These are phyloP conservation scores for Leishmania gerbilli DNA, from an alignment of 208 protist species.

Conservation along the genomic window DNA sequence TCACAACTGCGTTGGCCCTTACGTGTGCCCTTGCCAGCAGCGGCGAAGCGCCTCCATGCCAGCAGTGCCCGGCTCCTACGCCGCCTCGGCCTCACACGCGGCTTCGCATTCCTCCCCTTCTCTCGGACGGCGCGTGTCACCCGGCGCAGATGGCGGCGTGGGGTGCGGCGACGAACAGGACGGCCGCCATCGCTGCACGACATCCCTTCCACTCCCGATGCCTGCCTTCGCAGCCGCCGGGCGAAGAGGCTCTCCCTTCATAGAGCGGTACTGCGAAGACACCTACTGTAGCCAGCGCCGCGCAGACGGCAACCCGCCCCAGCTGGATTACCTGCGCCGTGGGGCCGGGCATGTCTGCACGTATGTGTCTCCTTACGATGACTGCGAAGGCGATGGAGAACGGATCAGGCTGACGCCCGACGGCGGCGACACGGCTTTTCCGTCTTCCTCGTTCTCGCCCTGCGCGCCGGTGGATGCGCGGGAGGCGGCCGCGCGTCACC, in stretches of 20 bases:
- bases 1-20: not conserved
- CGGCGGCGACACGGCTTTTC: not conserved
- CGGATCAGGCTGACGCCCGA: not conserved
- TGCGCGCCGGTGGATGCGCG: not conserved
- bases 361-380: not conserved
- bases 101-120: not conserved
- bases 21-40: slow-evolving; percentile 17
- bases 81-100: not conserved
- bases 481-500: not conserved
- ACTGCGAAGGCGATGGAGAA: not conserved
- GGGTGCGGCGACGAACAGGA: not conserved
- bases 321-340: slow-evolving; percentile 16
- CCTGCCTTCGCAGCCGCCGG: not conserved
- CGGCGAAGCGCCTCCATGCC: slow-evolving; percentile 9
- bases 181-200: not conserved
- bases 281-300: slow-evolving; percentile 36
- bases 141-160: not conserved
- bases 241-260: not conserved
- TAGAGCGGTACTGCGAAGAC: slow-evolving; percentile 15
- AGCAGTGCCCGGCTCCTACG: not conserved
- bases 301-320: not conserved
- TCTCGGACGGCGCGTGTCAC: not conserved
- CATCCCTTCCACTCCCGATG: not conserved
- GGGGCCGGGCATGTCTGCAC: slow-evolving; percentile 7
- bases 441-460: not conserved